phyloP scores from a whole-genome alignment of 2,329 filamentous ascomycete genomes.

The Fusarium aywerte region DNA sequence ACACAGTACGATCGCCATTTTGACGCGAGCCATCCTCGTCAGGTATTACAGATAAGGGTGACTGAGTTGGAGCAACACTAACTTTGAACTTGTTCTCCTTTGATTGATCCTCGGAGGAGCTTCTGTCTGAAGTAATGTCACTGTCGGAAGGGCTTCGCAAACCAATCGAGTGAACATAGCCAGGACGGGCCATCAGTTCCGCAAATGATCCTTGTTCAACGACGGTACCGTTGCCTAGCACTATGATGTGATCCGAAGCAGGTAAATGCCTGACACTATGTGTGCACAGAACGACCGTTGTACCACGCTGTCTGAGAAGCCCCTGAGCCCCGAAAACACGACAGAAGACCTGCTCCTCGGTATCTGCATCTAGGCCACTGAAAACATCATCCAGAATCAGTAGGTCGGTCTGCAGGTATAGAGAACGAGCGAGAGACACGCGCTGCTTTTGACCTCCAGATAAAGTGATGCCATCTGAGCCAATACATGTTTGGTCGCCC shows the following conservation, averaged over 20 bases:
- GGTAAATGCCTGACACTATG: conserved; percentile 49
- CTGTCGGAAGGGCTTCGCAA: conserved; percentile 38
- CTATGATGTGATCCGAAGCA: conserved; percentile 59
- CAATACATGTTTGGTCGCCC: conserved; percentile 53
- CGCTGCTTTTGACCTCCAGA: conserved; percentile 57
- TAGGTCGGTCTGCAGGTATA: conserved; percentile 56
- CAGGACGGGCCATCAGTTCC: conserved; percentile 46
- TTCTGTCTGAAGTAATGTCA: background rate
- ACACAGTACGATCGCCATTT: conserved; percentile 49
- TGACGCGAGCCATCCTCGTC: conserved; percentile 42
- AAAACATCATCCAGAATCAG: conserved; percentile 59
- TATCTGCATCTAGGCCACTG: conserved; percentile 58
- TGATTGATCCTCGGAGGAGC: background rate
- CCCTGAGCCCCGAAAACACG: conserved; percentile 56
- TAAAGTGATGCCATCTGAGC: conserved; percentile 54
- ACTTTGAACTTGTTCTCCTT: background rate
- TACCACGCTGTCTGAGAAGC: conserved; percentile 50
- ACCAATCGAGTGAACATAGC: conserved; percentile 53
- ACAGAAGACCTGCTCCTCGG: conserved; percentile 56
- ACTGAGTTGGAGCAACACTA: background rate
- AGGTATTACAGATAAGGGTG: background rate
- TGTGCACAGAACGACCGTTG: conserved; percentile 56
- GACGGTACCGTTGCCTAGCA: conserved; percentile 54
- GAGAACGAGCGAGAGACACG: conserved; percentile 56
- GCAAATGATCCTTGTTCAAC: conserved; percentile 54